Evolutionary conservation across 2,329 filamentous ascomycete genomes (phyloP), one percentile per base, ranked within the genome.

Genomic region (Aspergillus proliferans): DNA sequence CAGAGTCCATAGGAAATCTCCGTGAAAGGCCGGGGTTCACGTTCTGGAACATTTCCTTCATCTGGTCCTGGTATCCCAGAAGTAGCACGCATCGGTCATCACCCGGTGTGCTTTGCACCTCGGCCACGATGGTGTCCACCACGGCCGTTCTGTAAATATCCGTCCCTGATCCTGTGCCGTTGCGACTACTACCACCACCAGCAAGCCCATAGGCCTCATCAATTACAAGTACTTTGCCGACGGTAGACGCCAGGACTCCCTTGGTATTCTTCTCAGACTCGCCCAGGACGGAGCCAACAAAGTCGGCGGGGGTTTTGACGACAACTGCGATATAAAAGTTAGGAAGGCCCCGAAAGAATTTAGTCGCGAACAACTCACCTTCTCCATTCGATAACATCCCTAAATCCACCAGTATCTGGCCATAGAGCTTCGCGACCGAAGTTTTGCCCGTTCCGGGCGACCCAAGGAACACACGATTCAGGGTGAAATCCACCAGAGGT

Each of bases 381-480:
- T 89, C 85, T 0, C 84, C 83, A 21, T 80, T 86, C 0, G 80
- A 85, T 0, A 90, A 63, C 2, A 87, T 55, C 0, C 86, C 86
- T 4, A 91, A 65, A 47, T 87, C 80, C 0, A 78, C 82, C 1
- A 91, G 71, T 2, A 91, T 84, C 36, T 76, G 68, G 0, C 84
- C 86, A 54, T 89, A 90, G 0, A 88, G 66, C 60, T 86, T 88
- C 0, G 85, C 87, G 0, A 91, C 82, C 0, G 84, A 84, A 0
- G 87, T 90, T 58, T 90, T 91, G 0, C 87, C 86, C 0, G 87
- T 91, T 0, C 87, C 87, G 0, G 87, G 87, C 1, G 76, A 79
- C 0, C 87, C 87, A 0, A 89, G 61, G 48, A 91, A 88, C 1
- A 88, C 80, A 6, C 77, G 74, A 61, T 89, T 90, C 0, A 89